These are phyloP conservation scores for Cytospora leucostoma DNA, from an alignment of 2,329 filamentous ascomycete species.

Conservation along the genomic window DNA sequence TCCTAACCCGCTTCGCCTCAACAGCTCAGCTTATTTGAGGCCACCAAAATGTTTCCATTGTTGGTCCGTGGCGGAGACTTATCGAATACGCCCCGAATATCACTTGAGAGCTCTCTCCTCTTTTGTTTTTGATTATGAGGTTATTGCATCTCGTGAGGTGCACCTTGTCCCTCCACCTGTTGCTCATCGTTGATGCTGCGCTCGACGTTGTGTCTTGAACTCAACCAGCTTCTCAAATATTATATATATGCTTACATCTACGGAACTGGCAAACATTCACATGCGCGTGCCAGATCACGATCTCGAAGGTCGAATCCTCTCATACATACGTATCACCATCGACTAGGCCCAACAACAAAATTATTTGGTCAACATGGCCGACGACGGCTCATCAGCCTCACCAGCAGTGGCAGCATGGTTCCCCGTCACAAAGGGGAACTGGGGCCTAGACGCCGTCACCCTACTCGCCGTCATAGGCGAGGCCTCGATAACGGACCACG, in stretches of 20 bases:
- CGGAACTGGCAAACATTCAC: background rate
- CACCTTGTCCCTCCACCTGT: background rate
- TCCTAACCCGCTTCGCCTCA: background rate
- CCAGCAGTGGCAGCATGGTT: slow-evolving; percentile 41
- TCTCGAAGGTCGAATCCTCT: background rate
- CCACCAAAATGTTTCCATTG: background rate
- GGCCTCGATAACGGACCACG: slow-evolving; percentile 58
- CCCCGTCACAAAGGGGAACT: slow-evolving; percentile 45
- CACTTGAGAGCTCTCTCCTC: background rate
- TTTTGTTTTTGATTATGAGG: background rate
- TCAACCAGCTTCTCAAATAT: background rate
- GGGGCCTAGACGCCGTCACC: slow-evolving; percentile 63
- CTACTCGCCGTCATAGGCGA: slow-evolving; percentile 65
- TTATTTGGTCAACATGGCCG: slow-evolving; percentile 30
- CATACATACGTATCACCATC: background rate
- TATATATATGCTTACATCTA: background rate
- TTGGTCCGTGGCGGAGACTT: background rate
- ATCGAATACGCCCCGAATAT: background rate
- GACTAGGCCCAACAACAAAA: background rate
- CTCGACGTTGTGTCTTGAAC: background rate
- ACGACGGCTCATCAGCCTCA: slow-evolving; percentile 14
- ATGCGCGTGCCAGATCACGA: background rate
- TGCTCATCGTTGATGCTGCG: background rate
- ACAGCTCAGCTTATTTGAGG: background rate
- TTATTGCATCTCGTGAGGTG: background rate